These are phyloP conservation scores for Diaporthe helianthi DNA, from an alignment of 2,329 filamentous ascomycete genomes.

Conservation along the genomic window DNA sequence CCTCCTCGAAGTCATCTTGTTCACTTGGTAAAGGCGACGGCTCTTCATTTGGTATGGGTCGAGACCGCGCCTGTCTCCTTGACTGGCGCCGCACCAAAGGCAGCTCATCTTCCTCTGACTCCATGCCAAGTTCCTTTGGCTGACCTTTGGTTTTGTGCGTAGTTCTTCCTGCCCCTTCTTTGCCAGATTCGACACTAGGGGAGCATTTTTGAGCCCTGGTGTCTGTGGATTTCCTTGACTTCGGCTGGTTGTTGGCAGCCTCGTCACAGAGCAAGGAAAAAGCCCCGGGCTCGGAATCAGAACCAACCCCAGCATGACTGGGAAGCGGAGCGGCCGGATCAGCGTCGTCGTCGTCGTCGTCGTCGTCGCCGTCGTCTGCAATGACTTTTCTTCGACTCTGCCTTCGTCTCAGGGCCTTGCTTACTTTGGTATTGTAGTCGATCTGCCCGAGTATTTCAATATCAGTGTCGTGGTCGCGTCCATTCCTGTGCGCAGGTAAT, in stretches of 20 bases:
- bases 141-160: not conserved
- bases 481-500: not conserved
- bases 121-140: not conserved
- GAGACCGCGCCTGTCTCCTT: constrained; percentile 2
- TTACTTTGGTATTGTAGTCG: not conserved
- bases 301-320: not conserved
- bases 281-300: not conserved
- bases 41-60: not conserved
- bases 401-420: not conserved
- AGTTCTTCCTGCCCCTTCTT: not conserved
- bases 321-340: not conserved
- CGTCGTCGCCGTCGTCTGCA: constrained; percentile 23
- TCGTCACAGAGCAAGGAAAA: not conserved
- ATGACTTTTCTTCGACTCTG: constrained; percentile 9
- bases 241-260: constrained; percentile 1
- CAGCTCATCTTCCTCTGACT: constrained; percentile 7
- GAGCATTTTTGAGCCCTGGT: not conserved
- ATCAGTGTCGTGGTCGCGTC: too few species aligned
- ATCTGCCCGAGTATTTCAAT: not conserved
- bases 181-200: not conserved
- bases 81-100: constrained; percentile 4
- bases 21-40: not conserved
- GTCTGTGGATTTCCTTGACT: constrained; percentile 4
- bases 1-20: constrained; percentile 35
- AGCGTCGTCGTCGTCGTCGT: constrained; percentile 23